These are phyloP conservation scores for Alternaria sp. DNA, from an alignment of 2,329 filamentous ascomycete genomes.

Conservation along the genomic window DNA sequence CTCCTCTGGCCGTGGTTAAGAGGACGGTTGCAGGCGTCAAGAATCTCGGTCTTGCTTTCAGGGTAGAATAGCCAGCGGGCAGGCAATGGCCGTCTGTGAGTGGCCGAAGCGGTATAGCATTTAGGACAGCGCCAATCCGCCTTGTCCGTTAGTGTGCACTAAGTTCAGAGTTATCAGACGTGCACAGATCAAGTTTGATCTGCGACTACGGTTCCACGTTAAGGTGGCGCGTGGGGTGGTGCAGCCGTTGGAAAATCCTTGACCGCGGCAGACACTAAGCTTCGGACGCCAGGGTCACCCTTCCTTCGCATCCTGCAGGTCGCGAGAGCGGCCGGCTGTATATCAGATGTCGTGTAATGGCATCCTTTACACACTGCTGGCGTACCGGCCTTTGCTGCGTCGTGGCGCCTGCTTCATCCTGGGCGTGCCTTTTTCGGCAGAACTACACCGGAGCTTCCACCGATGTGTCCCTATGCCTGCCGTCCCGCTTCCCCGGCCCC, in stretches of 20 bases:
- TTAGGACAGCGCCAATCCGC: conserved; percentile 34
- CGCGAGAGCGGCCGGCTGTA: conserved; percentile 27
- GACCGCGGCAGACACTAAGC: conserved; percentile 34
- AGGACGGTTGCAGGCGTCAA: conserved; percentile 42
- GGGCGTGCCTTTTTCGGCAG: conserved; percentile 19
- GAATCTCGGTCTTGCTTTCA: conserved; percentile 21
- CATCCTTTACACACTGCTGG: conserved; percentile 8
- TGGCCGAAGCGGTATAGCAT: conserved; percentile 17
- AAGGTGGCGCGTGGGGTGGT: conserved; percentile 38
- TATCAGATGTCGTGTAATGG: conserved; percentile 9
- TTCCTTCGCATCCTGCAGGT: conserved; percentile 19
- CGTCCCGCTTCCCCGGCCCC: conserved; percentile 30
- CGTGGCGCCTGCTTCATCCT: conserved; percentile 19
- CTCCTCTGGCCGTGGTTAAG: conserved; percentile 21
- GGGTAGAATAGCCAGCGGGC: conserved; percentile 25
- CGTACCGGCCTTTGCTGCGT: conserved; percentile 8
- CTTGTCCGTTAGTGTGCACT: conserved; percentile 31
- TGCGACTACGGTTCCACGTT: conserved; percentile 46
- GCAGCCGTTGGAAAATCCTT: conserved; percentile 37
- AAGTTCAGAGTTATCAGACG: conserved; percentile 33
- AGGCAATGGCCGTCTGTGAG: conserved; percentile 13
- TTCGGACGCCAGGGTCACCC: conserved; percentile 22
- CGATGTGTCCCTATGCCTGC: conserved; percentile 22
- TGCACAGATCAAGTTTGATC: conserved; percentile 41
- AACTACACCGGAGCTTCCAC: conserved; percentile 16